Evolutionary conservation across 2,329 filamentous ascomycete species (phyloP).

Genomic region (Albifimbria verrucaria): DNA sequence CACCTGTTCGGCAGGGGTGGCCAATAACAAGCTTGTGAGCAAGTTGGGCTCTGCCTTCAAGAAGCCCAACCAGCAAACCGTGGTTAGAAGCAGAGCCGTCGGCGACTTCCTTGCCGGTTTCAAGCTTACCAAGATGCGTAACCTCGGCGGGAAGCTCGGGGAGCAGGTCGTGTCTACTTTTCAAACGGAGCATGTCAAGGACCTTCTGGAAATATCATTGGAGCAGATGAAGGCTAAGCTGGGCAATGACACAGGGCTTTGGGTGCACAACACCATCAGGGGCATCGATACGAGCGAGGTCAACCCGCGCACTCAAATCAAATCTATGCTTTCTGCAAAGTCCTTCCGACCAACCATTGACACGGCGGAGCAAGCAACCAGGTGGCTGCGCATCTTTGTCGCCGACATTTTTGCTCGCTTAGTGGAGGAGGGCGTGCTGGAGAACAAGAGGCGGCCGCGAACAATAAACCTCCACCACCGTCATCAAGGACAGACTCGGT

Average conservation of each 20-base stretch:
- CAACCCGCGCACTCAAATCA: constrained; percentile 87
- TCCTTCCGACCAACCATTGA: constrained; percentile 86
- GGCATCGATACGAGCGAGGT: constrained; percentile 87
- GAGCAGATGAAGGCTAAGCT: constrained; percentile 75
- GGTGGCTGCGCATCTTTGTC: constrained; percentile 87
- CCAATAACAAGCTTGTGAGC: constrained; percentile 90
- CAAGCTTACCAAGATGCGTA: constrained; percentile 93
- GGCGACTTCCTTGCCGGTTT: constrained; percentile 76
- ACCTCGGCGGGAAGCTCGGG: constrained; percentile 91
- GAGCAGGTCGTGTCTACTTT: constrained; percentile 81
- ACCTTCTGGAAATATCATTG: constrained; percentile 68
- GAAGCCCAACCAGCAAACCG: constrained; percentile 91
- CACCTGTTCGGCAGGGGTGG: constrained; percentile 87
- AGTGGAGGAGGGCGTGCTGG: constrained; percentile 84
- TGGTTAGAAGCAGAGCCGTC: constrained; percentile 84
- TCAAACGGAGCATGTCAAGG: constrained; percentile 73
- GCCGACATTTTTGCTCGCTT: constrained; percentile 88
- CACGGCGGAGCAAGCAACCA: constrained; percentile 70
- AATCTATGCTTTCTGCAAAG: constrained; percentile 96
- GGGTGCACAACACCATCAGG: constrained; percentile 81
- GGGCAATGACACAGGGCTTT: constrained; percentile 78
- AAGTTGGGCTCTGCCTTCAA: constrained; percentile 89
- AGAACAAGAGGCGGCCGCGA: constrained; percentile 81
- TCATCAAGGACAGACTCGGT: constrained; percentile 68
- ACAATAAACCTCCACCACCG: constrained; percentile 83